Conservation (phyloP, 2,329 filamentous ascomycete genomes). For the Bipolaris oryzae region DNA sequence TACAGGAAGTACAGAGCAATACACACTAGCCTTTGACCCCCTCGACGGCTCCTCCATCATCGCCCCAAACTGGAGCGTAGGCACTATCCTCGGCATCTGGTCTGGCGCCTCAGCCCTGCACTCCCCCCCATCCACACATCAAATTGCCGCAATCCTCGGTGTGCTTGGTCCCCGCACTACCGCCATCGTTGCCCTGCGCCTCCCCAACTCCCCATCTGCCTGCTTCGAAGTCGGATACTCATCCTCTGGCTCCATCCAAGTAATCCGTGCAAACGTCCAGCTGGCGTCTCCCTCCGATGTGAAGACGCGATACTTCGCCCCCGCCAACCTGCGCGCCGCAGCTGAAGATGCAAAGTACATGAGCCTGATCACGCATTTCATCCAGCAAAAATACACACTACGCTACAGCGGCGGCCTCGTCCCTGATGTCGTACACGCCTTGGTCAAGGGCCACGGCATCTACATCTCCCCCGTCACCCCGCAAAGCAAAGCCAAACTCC, state of each 20-base stretch:
- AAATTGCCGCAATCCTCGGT: slow-evolving; percentile 44
- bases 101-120: slow-evolving; percentile 34
- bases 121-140: slow-evolving; percentile 25
- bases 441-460: slow-evolving; percentile 67
- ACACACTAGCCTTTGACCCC: slow-evolving; percentile 67
- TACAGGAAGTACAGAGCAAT: slow-evolving; percentile 39
- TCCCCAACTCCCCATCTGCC: slow-evolving; percentile 45
- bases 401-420: slow-evolving; percentile 67
- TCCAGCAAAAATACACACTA: slow-evolving; percentile 63
- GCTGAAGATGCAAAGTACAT: slow-evolving; percentile 59
- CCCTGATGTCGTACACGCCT: slow-evolving; percentile 64
- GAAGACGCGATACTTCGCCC: slow-evolving; percentile 65
- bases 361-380: slow-evolving; percentile 48
- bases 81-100: slow-evolving; percentile 67
- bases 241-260: slow-evolving; percentile 42
- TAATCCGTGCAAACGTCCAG: slow-evolving; percentile 48
- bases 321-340: slow-evolving; percentile 65
- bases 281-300: slow-evolving; percentile 24
- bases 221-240: slow-evolving; percentile 62
- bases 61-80: slow-evolving; percentile 47
- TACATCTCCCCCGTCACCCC: slow-evolving; percentile 64
- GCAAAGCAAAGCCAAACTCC: slow-evolving; percentile 61
- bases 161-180: slow-evolving; percentile 44
- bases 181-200: slow-evolving; percentile 61
- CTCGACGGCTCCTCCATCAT: slow-evolving; percentile 67